phyloP scores from a whole-genome alignment of 2,329 filamentous ascomycete species.

The Cadophora malorum region DNA sequence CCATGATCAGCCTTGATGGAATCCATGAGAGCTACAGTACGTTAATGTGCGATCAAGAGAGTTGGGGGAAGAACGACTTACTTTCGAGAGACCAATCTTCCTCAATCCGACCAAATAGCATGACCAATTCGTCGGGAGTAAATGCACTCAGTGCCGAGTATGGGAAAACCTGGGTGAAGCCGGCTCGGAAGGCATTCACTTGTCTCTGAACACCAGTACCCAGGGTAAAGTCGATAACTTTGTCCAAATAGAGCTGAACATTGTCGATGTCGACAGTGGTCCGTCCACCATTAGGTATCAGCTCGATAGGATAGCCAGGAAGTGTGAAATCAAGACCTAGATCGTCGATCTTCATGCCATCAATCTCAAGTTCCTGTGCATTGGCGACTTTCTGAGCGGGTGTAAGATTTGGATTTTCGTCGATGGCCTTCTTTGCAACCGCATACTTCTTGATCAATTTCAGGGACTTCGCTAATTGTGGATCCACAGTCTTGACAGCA shows the following conservation, averaged over 20 bases:
- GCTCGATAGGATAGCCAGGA: conserved; percentile 87
- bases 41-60: conserved; percentile 28
- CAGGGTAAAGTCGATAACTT: conserved; percentile 89
- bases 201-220: conserved; percentile 88
- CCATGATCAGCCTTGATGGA: conserved; percentile 99
- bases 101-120: conserved; percentile 89
- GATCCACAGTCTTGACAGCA: conserved; percentile 87
- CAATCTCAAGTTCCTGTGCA: conserved; percentile 73
- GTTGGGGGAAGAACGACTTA: conserved; percentile 56
- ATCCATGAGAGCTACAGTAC: conserved; percentile 80
- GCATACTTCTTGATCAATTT: conserved; percentile 88
- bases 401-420: conserved; percentile 71
- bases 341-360: conserved; percentile 82
- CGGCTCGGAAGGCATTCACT: conserved; percentile 86
- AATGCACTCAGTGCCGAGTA: conserved; percentile 93
- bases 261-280: conserved; percentile 86
- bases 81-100: conserved; percentile 98
- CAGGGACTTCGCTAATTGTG: conserved; percentile 83
- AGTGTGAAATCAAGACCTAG: conserved; percentile 93
- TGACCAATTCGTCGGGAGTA: conserved; percentile 92
- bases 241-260: conserved; percentile 86
- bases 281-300: conserved; percentile 76
- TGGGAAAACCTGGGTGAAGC: conserved; percentile 96
- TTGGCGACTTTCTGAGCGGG: conserved; percentile 74
- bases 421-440: conserved; percentile 80